Conservation (phyloP, 495 filamentous ascomycete genomes). For the Staphylotrichum longicolle region DNA sequence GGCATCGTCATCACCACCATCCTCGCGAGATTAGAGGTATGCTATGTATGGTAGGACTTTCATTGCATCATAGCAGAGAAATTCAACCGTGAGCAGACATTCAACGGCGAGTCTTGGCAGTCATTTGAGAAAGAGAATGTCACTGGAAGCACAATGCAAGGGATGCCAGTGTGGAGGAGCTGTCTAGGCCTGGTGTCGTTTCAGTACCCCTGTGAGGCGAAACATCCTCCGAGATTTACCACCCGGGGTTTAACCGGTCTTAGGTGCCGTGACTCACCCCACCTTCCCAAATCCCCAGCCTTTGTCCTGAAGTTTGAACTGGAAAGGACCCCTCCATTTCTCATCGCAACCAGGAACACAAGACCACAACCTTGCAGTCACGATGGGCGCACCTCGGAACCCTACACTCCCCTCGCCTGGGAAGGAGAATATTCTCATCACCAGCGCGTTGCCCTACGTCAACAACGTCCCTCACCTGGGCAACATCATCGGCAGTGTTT, state of each 20-base stretch:
- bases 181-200: no score
- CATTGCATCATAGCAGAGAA: no score
- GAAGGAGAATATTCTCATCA: constrained; percentile 57
- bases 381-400: constrained; percentile 20
- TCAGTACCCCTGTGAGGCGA: not conserved
- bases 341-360: not conserved
- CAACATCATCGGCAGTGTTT: constrained; percentile 87
- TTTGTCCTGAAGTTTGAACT: constrained; percentile 10
- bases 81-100: no score
- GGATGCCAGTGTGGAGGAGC: no score
- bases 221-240: not conserved
- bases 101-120: no score
- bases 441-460: constrained; percentile 77
- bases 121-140: no score
- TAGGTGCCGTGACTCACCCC: constrained; percentile 24
- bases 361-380: not conserved
- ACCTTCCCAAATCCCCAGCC: constrained; percentile 10
- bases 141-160: no score
- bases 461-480: constrained; percentile 96
- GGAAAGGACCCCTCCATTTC: constrained; percentile 15
- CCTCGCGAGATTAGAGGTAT: no score
- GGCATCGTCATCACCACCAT: no score
- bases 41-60: no score
- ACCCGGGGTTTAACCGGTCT: constrained; percentile 18
- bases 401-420: constrained; percentile 45